Conservation (phyloP, 768 basidiomycete genomes). For the Boletus sensibilis region DNA sequence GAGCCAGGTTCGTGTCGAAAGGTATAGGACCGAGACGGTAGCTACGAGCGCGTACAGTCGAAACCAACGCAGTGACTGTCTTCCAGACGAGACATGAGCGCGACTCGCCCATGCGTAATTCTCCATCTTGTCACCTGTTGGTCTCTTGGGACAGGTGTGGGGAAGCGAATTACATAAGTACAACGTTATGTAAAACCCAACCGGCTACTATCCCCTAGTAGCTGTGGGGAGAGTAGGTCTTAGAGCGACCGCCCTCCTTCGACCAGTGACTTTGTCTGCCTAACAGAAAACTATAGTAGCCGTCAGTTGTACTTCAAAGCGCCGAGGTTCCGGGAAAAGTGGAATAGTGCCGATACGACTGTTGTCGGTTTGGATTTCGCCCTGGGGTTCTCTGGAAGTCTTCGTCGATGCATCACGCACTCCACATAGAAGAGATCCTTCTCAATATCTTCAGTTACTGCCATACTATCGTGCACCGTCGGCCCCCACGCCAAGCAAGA, state of each 20-base stretch:
- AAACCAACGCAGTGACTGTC: constrained; percentile 1
- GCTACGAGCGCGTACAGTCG: constrained; percentile 8
- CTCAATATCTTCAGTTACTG: constrained; percentile 12
- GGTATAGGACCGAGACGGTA: constrained; percentile 3
- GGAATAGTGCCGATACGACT: no score
- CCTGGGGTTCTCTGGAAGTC: background rate
- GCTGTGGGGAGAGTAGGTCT: no score
- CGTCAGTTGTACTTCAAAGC: background rate
- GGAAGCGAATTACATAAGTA: background rate
- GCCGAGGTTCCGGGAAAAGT: background rate
- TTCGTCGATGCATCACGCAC: constrained; percentile 2
- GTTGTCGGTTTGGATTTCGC: background rate
- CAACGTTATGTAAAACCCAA: background rate
- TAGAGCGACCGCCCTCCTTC: no score
- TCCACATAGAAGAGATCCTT: constrained; percentile 12
- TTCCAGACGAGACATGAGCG: background rate
- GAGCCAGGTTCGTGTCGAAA: background rate
- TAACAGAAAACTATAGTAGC: no score
- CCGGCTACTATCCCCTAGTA: no score
- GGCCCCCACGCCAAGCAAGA: background rate
- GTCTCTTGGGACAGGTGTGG: background rate
- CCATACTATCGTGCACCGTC: background rate
- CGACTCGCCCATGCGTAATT: background rate
- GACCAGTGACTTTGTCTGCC: no score
- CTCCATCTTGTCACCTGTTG: background rate